Conservation (phyloP, 106 monocot species). For the Dactylorhiza incarnata region DNA sequence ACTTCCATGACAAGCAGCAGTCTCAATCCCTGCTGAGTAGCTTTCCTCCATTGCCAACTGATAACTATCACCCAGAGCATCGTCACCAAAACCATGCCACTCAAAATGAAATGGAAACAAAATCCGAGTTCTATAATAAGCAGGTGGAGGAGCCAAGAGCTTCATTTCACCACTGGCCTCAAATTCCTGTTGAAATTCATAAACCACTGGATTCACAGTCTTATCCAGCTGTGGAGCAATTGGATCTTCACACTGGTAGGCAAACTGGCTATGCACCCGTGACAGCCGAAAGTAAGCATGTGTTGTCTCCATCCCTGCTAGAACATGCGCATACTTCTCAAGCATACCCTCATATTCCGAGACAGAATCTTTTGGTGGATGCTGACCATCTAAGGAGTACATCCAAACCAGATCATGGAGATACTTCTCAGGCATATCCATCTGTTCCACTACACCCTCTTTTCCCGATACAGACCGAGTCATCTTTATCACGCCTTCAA, state of each 20-base stretch:
- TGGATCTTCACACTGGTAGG: not conserved
- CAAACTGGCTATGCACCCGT: not conserved
- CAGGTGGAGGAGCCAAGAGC: not conserved
- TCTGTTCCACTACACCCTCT: constrained; percentile 24
- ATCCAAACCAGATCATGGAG: constrained; percentile 2
- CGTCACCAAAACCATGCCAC: not conserved
- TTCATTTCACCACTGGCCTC: constrained; percentile 12
- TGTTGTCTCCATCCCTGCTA: not conserved
- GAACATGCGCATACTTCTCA: constrained; percentile 11
- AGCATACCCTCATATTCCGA: constrained; percentile 17
- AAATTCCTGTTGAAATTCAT: not conserved
- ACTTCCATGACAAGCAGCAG: constrained; percentile 16
- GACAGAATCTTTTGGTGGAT: constrained; percentile 11
- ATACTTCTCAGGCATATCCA: constrained; percentile 12
- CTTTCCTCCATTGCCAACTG: constrained; percentile 10
- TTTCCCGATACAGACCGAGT: constrained; percentile 16
- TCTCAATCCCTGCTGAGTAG: constrained; percentile 6
- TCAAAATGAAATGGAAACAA: constrained; percentile 9
- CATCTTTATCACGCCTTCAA: constrained; percentile 17
- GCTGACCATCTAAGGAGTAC: not conserved
- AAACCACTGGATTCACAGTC: not conserved
- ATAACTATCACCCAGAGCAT: not conserved
- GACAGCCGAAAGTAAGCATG: not conserved
- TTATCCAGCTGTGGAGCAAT: constrained; percentile 5
- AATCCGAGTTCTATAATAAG: constrained; percentile 7